These are phyloP conservation scores for Blyttiomyces sp. DNA, from an alignment of 371 early-diverging fungal genomes.

Conservation along the genomic window DNA sequence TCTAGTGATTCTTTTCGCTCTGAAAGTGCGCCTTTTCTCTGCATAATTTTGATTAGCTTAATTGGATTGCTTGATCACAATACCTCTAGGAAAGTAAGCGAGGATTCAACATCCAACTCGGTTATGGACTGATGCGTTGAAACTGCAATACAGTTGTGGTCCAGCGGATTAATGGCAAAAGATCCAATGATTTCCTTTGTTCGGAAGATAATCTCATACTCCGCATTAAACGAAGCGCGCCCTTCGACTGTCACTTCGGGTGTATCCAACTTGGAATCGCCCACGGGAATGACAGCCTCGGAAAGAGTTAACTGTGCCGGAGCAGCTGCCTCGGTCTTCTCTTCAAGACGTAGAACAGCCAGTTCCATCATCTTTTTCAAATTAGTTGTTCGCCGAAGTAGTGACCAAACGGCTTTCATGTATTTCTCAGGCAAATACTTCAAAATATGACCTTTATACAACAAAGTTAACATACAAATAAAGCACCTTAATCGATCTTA, in stretches of 20 bases:
- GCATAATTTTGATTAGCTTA: background rate
- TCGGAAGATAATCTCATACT: constrained; percentile 26
- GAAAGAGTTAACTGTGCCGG: background rate
- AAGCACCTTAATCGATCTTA: background rate
- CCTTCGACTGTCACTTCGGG: no score
- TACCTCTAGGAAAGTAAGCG: constrained; percentile 28
- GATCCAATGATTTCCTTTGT: constrained; percentile 25
- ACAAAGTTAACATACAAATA: background rate
- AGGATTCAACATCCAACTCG: constrained; percentile 41
- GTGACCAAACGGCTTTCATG: constrained; percentile 32
- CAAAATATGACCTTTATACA: no score
- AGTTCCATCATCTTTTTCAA: constrained; percentile 8
- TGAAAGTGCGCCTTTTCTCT: constrained; percentile 18
- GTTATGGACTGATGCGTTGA: constrained; percentile 37
- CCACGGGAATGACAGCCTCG: background rate
- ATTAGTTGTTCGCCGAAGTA: constrained; percentile 26
- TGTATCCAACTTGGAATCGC: no score
- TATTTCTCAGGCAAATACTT: background rate
- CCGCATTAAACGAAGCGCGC: no score
- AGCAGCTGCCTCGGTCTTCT: background rate
- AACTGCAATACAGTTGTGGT: constrained; percentile 41
- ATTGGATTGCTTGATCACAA: background rate
- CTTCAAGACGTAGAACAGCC: constrained; percentile 5
- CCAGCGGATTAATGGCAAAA: constrained; percentile 45
- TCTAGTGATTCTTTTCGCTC: constrained; percentile 26